Percentiles rank a stretch among this genome's conserved stretches.
These are phyloP conservation scores for Emericellopsis cladophorae DNA, from an alignment of 2,329 filamentous ascomycete species.

Conservation along the genomic window DNA sequence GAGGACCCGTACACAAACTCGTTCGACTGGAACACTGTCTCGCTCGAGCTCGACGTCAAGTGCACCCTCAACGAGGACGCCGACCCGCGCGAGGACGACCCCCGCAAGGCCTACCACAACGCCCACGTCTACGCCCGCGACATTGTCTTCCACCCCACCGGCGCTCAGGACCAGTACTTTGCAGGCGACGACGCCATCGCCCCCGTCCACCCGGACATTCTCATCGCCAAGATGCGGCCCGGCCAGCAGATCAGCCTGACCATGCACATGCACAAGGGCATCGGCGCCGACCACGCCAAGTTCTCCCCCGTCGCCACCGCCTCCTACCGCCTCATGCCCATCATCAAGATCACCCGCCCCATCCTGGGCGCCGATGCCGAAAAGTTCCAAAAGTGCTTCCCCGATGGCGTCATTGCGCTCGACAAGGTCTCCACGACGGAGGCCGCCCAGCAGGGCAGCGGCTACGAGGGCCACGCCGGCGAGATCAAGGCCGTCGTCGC, in stretches of 20 bases:
- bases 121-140: constrained; percentile 72
- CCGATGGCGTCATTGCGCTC: constrained; percentile 72
- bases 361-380: constrained; percentile 78
- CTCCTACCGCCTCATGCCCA: constrained; percentile 80
- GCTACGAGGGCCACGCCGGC: constrained; percentile 62
- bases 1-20: constrained; percentile 47
- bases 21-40: constrained; percentile 78
- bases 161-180: constrained; percentile 60
- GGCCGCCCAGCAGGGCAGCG: constrained; percentile 42
- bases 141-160: constrained; percentile 64
- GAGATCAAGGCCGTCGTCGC: constrained; percentile 78
- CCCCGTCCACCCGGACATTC: constrained; percentile 80
- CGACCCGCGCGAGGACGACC: constrained; percentile 61
- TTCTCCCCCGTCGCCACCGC: constrained; percentile 95
- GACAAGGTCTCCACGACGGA: constrained; percentile 60
- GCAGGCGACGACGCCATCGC: constrained; percentile 53
- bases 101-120: constrained; percentile 72
- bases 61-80: constrained; percentile 73
- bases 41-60: constrained; percentile 62
- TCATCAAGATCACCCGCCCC: constrained; percentile 70
- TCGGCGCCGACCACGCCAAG: constrained; percentile 90
- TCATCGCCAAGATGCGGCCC: constrained; percentile 87
- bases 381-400: constrained; percentile 87
- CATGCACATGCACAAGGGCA: constrained; percentile 90
- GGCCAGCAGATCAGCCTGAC: constrained; percentile 76